Percentiles rank a stretch among this genome's conserved stretches.
phyloP scores from a whole-genome alignment of 441 rosid species.

The Populus hybrid region DNA sequence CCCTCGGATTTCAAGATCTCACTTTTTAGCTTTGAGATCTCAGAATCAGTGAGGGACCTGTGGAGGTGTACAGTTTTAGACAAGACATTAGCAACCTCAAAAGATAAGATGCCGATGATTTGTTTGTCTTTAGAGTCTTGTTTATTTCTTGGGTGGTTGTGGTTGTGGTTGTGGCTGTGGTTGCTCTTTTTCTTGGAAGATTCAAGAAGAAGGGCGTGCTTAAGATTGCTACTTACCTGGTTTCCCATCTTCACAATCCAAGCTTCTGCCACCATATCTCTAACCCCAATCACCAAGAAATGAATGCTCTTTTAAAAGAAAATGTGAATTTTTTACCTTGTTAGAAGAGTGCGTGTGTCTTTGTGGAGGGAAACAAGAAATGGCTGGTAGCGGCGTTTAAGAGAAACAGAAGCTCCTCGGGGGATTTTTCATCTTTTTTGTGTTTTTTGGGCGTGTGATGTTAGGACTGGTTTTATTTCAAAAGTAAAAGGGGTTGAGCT shows the following conservation, averaged over 20 bases:
- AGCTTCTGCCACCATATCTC: slow-evolving; percentile 88
- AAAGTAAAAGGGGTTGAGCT: background rate
- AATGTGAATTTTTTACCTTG: background rate
- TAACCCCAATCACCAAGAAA: background rate
- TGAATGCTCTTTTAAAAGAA: background rate
- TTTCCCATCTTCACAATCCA: slow-evolving; percentile 92
- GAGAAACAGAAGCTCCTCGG: background rate
- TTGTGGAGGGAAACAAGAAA: background rate
- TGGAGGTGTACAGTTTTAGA: slow-evolving; percentile 83
- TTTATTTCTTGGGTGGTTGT: slow-evolving; percentile 18
- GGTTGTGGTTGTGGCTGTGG: slow-evolving; percentile 22
- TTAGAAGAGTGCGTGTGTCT: background rate
- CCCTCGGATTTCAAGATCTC: slow-evolving; percentile 70
- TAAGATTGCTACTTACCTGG: slow-evolving; percentile 90
- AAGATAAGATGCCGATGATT: slow-evolving; percentile 76
- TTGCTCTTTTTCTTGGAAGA: slow-evolving; percentile 28
- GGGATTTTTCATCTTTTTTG: background rate
- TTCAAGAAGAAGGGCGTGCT: slow-evolving; percentile 73
- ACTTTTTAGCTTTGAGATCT: slow-evolving; percentile 62
- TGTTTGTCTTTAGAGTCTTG: slow-evolving; percentile 28
- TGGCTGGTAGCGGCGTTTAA: background rate
- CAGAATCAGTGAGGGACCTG: slow-evolving; percentile 67
- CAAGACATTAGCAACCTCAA: slow-evolving; percentile 86
- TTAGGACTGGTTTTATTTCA: background rate
- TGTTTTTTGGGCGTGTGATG: slow-evolving; percentile 6